phyloP scores from a whole-genome alignment of 148 eudicot genomes.

The Chenopodium suecicum region DNA sequence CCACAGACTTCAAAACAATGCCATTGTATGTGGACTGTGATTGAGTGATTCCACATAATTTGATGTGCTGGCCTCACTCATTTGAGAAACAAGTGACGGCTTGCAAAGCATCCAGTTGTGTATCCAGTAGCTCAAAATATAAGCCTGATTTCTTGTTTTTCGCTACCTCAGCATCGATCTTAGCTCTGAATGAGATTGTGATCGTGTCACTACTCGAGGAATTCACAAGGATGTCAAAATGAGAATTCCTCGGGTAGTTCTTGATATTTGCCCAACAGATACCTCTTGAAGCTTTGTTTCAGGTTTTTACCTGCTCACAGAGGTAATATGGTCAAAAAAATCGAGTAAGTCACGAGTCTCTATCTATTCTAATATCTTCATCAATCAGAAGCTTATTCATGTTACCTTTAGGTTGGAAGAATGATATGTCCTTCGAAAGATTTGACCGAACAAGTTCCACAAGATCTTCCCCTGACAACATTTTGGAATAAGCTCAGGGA shows the following conservation, averaged over 20 bases:
- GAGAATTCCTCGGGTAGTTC: slow-evolving; percentile 1
- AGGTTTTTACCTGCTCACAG: slow-evolving; percentile 5
- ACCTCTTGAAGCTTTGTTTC: slow-evolving; percentile 1
- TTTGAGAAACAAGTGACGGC: background rate
- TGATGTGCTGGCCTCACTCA: background rate
- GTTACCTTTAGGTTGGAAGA: slow-evolving; percentile 9
- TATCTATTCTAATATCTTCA: background rate
- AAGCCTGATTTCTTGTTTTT: background rate
- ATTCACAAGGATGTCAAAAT: background rate
- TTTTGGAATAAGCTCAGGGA: background rate
- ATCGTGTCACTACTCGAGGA: background rate
- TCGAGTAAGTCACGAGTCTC: background rate
- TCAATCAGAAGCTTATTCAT: background rate
- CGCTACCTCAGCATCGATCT: background rate
- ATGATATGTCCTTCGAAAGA: background rate
- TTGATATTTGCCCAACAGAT: slow-evolving; percentile 1
- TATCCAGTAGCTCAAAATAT: background rate
- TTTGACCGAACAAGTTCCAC: slow-evolving; percentile 1
- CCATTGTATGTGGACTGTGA: background rate
- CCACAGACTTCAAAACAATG: background rate
- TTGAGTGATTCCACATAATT: background rate
- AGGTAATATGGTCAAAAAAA: background rate
- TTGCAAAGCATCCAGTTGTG: background rate
- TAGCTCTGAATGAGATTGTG: background rate
- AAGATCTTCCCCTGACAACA: slow-evolving; percentile 2